Percentiles rank a stretch among this genome's conserved stretches.
These are phyloP conservation scores for Rubia yunnanensis DNA, from an alignment of 257 asterid species.

Conservation along the genomic window DNA sequence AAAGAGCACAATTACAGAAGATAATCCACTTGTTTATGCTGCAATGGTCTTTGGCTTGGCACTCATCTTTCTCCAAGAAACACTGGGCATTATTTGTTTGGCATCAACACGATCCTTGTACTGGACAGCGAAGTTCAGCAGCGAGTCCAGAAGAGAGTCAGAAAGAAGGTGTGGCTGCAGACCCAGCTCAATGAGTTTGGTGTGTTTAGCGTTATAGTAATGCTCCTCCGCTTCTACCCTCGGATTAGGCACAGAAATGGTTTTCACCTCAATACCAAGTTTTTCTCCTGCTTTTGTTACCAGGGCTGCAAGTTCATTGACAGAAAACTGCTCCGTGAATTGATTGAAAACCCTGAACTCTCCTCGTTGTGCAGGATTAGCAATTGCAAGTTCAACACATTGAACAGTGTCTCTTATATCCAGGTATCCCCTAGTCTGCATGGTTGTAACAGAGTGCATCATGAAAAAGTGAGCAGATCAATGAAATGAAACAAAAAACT, in stretches of 20 bases:
- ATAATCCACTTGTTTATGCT: conserved; percentile 22
- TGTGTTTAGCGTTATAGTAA: conserved; percentile 89
- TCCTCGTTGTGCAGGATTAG: conserved; percentile 87
- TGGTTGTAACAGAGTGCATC: conserved; percentile 3
- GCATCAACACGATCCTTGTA: conserved; percentile 75
- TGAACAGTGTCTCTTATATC: conserved; percentile 96
- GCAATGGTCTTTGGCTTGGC: conserved; percentile 70
- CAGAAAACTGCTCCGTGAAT: conserved; percentile 95
- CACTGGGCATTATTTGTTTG: conserved; percentile 90
- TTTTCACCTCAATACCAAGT: conserved; percentile 72
- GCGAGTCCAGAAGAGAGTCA: conserved; percentile 89
- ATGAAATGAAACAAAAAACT: neutral
- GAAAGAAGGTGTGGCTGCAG: conserved; percentile 87
- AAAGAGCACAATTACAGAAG: neutral
- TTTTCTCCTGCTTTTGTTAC: conserved; percentile 81
- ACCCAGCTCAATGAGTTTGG: conserved; percentile 78
- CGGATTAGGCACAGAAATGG: conserved; percentile 77
- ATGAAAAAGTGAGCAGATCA: neutral
- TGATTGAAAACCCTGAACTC: conserved; percentile 91
- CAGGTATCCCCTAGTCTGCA: conserved; percentile 89
- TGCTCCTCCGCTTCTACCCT: conserved; percentile 98
- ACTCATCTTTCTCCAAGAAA: conserved; percentile 84
- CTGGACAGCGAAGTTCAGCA: conserved; percentile 63
- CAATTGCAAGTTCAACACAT: conserved; percentile 87
- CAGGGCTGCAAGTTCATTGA: conserved; percentile 73